Conservation (phyloP, 495 filamentous ascomycete species). For the Xylaria curta region DNA sequence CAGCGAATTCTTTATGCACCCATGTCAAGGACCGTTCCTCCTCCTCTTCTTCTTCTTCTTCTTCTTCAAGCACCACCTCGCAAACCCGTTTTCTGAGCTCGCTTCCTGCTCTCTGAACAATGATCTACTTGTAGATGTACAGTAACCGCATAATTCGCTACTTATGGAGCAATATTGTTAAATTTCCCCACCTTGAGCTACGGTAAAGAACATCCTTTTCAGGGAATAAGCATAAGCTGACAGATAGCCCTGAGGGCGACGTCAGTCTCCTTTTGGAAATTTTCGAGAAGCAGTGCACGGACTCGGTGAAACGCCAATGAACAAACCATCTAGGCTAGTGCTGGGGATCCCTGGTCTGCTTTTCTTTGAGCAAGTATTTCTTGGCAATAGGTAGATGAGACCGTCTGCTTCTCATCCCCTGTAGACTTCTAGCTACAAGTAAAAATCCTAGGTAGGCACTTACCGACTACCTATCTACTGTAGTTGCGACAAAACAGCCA, state of each 20-base stretch:
- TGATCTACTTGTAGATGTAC: background rate
- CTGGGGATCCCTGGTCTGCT: background rate
- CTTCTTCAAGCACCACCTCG: background rate
- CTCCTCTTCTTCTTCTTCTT: background rate
- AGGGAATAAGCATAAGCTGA: background rate
- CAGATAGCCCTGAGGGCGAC: background rate
- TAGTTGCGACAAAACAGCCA: background rate
- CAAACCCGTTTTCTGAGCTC: background rate
- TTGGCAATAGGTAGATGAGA: background rate
- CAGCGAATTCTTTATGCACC: background rate
- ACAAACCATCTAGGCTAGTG: background rate
- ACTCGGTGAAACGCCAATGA: conserved; percentile 17
- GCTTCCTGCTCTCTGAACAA: background rate
- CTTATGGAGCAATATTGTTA: background rate
- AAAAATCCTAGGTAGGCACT: background rate
- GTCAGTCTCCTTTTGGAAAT: conserved; percentile 14
- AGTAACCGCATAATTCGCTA: background rate
- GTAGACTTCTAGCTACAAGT: background rate
- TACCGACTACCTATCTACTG: background rate
- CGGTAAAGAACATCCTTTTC: background rate
- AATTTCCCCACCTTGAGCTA: background rate
- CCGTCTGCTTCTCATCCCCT: background rate
- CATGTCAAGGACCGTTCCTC: background rate
- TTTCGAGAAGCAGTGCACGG: conserved; percentile 26
- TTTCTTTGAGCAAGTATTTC: background rate